Conservation (phyloP, 441 rosid genomes). For the Eutrema salsugineum region DNA sequence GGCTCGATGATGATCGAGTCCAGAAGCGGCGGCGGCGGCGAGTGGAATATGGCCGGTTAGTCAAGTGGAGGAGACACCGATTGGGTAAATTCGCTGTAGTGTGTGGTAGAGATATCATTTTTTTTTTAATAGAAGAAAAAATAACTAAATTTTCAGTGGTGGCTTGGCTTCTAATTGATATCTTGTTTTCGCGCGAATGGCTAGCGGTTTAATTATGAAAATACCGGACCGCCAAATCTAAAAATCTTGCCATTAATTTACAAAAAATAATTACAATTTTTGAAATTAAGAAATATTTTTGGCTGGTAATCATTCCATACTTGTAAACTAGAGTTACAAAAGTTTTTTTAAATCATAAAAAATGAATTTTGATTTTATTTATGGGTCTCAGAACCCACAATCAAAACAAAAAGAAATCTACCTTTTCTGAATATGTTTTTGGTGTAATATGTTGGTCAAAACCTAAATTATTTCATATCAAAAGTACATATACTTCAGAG, state of each 20-base stretch:
- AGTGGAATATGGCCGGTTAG: not conserved
- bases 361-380: no score
- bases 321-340: no score
- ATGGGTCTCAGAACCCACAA: no score
- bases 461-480: not conserved
- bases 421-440: no score
- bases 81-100: slow-evolving; percentile 27
- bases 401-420: no score
- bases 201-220: not conserved
- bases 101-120: slow-evolving; percentile 43
- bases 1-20: slow-evolving; percentile 41
- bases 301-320: no score
- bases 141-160: not conserved
- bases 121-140: not conserved
- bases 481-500: no score
- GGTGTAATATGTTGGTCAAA: not conserved
- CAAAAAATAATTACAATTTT: no score
- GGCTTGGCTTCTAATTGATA: not conserved
- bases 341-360: no score
- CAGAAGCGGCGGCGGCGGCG: slow-evolving; percentile 10
- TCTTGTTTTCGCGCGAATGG: slow-evolving; percentile 5
- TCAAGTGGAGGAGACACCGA: slow-evolving; percentile 27
- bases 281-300: no score
- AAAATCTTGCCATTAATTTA: no score
- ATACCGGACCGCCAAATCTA: not conserved